Base-by-base conservation (phyloP, 768 basidiomycete species). In the Mycena albidolilacea region DNA sequence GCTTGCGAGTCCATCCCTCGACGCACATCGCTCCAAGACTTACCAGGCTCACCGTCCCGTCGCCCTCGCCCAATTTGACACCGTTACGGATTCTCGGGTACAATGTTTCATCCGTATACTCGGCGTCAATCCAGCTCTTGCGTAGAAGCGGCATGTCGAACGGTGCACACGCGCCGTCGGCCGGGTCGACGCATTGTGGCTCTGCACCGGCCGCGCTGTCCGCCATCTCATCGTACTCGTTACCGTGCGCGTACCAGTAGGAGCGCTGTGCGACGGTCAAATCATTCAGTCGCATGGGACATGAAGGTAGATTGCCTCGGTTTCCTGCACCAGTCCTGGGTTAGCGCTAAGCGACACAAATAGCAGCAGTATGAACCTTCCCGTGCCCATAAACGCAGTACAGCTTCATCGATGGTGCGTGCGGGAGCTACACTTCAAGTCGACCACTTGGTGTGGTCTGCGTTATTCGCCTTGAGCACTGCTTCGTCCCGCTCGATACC, bases 361-460 rank as follows among this genome's bases (percentile, higher is more conserved):
- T 9, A 38, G 7, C 15, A n/a, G 12, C 50, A 65, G 7, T 11
- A 61, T 60, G 7, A 17, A 72, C 71, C 79, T 98, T 98, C 21
- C 97, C 97, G 76, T 95, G 93, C 0, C 97, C 97, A 83, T 99
- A 98, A 3, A 97, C 90, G 75, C 97, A 98, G 80, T 92, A 94
- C 38, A 97, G 92, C 79, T 93, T 95, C 92, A 98, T 93, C 6
- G 92, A 93, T 1, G 97, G 97, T 0, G 98, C 98, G 59, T 91
- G 82, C 1, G 97, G 97, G 19, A 99, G 85, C 93, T 91, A 89
- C 21, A 92, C 86, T 82, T 97, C 95, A 23, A 96, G 85, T 99
- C 11, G 93, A 88, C 97, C 97, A 99, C 84, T 97, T 97, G 15
- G 84, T 89, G 78, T 88, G 91, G 80, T 97, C 94, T 30, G 85